Evolutionary conservation across 2,329 filamentous ascomycete species (phyloP).

Genomic region (Helicocarpus griseus): DNA sequence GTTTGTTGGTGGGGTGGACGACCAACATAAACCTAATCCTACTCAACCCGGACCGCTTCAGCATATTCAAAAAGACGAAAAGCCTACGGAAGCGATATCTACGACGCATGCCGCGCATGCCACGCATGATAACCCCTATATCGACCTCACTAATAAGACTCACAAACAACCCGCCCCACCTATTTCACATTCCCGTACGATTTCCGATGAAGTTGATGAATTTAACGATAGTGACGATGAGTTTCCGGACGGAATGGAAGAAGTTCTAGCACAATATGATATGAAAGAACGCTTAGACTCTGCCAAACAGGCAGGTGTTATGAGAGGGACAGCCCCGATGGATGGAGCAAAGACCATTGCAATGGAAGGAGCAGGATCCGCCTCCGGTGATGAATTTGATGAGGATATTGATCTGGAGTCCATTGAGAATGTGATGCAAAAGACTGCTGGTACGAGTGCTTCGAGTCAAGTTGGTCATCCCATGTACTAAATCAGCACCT

Average conservation of each 20-base stretch:
- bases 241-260: conserved; percentile 49
- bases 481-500: conserved; percentile 20
- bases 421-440: conserved; percentile 52
- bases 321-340: conserved; percentile 6
- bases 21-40: neutral
- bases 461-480: conserved; percentile 57
- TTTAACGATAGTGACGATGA: conserved; percentile 60
- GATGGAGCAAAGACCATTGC: conserved; percentile 27
- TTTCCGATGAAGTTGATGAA: conserved; percentile 37
- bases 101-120: neutral
- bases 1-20: conserved; percentile 14
- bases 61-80: neutral
- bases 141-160: neutral
- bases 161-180: neutral
- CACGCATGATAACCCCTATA: neutral
- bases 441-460: conserved; percentile 54
- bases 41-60: neutral
- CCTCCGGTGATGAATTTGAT: conserved; percentile 64
- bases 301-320: neutral
- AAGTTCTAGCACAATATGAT: conserved; percentile 48
- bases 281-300: conserved; percentile 10
- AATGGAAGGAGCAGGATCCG: conserved; percentile 37
- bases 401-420: conserved; percentile 51
- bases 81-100: neutral
- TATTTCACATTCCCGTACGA: neutral